Evolutionary conservation across 768 basidiomycete genomes (phyloP).

Genomic region (Hydnomerulius pinastri): DNA sequence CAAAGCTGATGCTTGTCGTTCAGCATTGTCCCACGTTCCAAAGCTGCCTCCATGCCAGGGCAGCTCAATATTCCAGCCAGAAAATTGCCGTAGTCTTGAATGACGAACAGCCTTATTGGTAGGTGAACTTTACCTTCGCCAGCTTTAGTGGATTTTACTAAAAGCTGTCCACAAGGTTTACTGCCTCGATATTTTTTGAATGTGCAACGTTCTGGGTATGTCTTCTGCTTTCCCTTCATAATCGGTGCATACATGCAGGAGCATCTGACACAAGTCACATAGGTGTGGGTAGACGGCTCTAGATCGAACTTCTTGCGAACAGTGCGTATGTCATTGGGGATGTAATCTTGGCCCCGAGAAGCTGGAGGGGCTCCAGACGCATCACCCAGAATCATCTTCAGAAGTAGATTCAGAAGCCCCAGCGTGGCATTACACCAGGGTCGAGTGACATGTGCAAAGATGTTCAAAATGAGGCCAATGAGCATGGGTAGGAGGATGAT

Average conservation of each 20-base stretch:
- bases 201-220: slow-evolving; percentile 22
- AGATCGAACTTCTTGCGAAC: slow-evolving; percentile 19
- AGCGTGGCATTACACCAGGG: slow-evolving; percentile 7
- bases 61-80: slow-evolving; percentile 24
- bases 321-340: slow-evolving; percentile 18
- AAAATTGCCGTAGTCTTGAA: slow-evolving; percentile 33
- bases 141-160: neutral
- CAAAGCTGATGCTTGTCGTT: neutral
- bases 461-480: neutral
- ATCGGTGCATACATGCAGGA: slow-evolving; percentile 21
- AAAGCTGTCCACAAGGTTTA: slow-evolving; percentile 13
- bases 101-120: slow-evolving; percentile 18
- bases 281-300: slow-evolving; percentile 17
- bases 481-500: slow-evolving; percentile 2
- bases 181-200: slow-evolving; percentile 16
- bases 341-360: neutral
- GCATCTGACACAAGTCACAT: slow-evolving; percentile 29
- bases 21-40: slow-evolving; percentile 21
- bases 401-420: slow-evolving; percentile 3
- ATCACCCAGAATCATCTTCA: neutral
- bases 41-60: slow-evolving; percentile 25
- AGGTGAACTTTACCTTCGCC: neutral
- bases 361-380: neutral
- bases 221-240: neutral
- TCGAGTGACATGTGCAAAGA: slow-evolving; percentile 4